These are phyloP conservation scores for Parastagonospora avenae DNA, from an alignment of 2,329 filamentous ascomycete genomes.

Conservation along the genomic window DNA sequence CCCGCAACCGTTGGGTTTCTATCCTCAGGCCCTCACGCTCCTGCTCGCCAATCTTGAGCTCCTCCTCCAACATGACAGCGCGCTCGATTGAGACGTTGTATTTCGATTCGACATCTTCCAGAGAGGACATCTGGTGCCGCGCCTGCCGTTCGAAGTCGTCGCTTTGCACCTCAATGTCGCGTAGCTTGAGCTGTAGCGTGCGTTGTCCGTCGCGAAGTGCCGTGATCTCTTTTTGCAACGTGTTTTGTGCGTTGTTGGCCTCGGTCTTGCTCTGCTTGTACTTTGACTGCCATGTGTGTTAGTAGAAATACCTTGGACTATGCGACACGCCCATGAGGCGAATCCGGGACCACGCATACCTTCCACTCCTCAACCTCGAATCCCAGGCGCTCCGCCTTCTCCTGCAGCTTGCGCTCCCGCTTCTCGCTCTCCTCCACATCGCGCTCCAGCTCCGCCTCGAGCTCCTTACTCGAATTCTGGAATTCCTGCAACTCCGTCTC, in stretches of 20 bases:
- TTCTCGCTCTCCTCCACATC: conserved; percentile 96
- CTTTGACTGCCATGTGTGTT: conserved; percentile 68
- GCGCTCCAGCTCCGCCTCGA: conserved; percentile 93
- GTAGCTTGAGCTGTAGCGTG: conserved; percentile 78
- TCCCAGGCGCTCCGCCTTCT: conserved; percentile 81
- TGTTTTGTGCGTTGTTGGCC: conserved; percentile 80
- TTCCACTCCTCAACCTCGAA: conserved; percentile 99
- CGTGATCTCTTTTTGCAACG: conserved; percentile 94
- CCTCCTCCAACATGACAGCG: conserved; percentile 90
- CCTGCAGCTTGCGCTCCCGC: conserved; percentile 80
- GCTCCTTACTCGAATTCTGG: conserved; percentile 88
- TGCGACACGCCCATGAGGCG: background rate
- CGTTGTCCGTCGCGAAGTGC: conserved; percentile 83
- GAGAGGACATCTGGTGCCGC: conserved; percentile 90
- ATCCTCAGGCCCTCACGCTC: conserved; percentile 89
- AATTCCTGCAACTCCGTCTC: conserved; percentile 93
- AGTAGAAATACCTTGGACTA: background rate
- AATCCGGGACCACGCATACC: conserved; percentile 59
- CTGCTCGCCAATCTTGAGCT: conserved; percentile 87
- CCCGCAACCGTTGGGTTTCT: conserved; percentile 84
- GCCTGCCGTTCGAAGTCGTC: conserved; percentile 98
- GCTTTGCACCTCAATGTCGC: conserved; percentile 96
- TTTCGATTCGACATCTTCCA: conserved; percentile 96
- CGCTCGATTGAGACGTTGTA: conserved; percentile 94
- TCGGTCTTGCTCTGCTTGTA: conserved; percentile 94